Evolutionary conservation across 371 early-diverging fungal genomes (phyloP).

Genomic region (Fennellomyces sp.): DNA sequence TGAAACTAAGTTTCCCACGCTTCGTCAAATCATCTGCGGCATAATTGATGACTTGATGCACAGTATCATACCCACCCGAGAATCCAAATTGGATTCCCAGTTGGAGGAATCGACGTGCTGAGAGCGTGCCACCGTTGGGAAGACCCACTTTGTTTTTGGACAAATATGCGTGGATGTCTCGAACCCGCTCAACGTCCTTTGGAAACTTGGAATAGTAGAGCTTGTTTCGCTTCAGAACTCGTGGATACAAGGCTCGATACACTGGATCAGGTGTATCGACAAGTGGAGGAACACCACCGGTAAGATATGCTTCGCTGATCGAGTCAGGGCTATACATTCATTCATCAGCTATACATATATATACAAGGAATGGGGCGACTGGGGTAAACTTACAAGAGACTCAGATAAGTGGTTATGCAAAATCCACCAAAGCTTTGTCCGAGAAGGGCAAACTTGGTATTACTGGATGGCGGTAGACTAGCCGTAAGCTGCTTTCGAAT

Average conservation of each 20-base stretch:
- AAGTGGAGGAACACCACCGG: constrained; percentile 78
- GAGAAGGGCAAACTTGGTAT: constrained; percentile 46
- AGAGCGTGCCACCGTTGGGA: constrained; percentile 69
- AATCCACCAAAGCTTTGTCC: constrained; percentile 82
- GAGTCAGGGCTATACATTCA: constrained; percentile 56
- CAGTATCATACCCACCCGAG: constrained; percentile 68
- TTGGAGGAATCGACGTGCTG: constrained; percentile 74
- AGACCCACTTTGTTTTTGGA: constrained; percentile 47
- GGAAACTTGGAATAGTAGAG: constrained; percentile 70
- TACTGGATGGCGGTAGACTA: constrained; percentile 22
- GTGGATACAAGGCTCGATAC: constrained; percentile 64
- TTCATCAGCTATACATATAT: background rate
- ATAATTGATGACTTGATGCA: constrained; percentile 60
- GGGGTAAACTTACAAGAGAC: constrained; percentile 60
- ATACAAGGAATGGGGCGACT: background rate
- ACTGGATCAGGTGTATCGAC: constrained; percentile 65
- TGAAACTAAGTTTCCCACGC: constrained; percentile 49
- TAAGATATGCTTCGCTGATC: constrained; percentile 66
- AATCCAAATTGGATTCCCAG: constrained; percentile 70
- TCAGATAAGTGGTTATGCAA: constrained; percentile 74
- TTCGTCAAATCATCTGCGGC: constrained; percentile 57
- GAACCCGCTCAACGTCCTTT: constrained; percentile 64
- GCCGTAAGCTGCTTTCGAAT: constrained; percentile 62
- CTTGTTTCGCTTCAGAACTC: constrained; percentile 63
- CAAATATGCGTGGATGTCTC: constrained; percentile 58